Evolutionary conservation across 1,284 basidiomycete species (phyloP), one percentile per base, ranked within the genome.

Genomic region (Boletus albobrunnescens): DNA sequence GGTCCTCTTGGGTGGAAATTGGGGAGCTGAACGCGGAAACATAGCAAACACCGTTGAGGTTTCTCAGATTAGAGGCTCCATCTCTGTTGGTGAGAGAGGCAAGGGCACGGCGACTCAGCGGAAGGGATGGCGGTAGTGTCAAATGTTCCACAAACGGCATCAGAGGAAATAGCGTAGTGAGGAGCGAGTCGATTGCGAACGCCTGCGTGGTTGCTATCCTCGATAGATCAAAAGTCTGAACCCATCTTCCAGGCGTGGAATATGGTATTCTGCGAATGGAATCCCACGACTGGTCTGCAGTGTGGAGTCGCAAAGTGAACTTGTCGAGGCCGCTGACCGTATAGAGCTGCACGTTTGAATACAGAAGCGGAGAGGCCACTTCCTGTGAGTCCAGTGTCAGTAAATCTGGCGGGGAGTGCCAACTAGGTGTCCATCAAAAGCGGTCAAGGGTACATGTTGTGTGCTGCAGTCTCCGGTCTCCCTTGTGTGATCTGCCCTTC

Each of bases 201-300:
- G 71, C 68, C 42, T 81, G 75, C n/a, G 59, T 59, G 52, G 71
- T 71, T 16, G 63, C 55, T 35, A 91, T 57, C 23, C 70, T 67
- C 6, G 84, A 82, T 14, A 94, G 67, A 61, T 92, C 83, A 20
- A 94, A 71, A 6, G 65, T 65, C 44, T 82, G 84, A 4, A 93
- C 79, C 85, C 88, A 92, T 59, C 91, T 78, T 22, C 90, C 91
- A 1, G 91, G 91, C 0, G 83, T 76, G 1, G 88, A 91, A 61
- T 85, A 86, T 0, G 87, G 86, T 58, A 90, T 90, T 36, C 89
- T 76, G 44, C 87, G 79, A 50, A 93, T 82, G 46, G 88, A 87
- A 57, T 91, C 88, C 91, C 91, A 93, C 59, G 77, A 79, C 56
- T 81, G 74, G 54, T 94, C 91, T 16, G 84, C 82, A 17, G 60